Evolutionary conservation across 2,329 filamentous ascomycete species (phyloP).

Genomic region (Alternaria dauci): DNA sequence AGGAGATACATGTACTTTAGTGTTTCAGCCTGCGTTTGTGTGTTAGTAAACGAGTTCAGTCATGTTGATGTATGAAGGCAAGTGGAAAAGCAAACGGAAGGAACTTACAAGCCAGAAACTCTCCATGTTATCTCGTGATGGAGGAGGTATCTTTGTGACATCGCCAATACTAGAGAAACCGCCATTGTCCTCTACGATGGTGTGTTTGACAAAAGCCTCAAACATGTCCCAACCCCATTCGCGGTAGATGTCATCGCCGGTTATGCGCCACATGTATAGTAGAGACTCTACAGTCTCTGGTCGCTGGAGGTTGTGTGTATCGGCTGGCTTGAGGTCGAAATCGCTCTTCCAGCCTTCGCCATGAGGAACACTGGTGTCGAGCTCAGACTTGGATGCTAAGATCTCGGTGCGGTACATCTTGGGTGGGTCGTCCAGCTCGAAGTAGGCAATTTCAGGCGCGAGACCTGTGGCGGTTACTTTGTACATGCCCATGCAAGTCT

Average conservation of each 20-base stretch:
- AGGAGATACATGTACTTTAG: constrained; percentile 97
- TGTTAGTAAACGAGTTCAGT: neutral
- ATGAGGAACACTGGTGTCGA: constrained; percentile 35
- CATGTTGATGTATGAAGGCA: neutral
- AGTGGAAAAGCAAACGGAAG: neutral
- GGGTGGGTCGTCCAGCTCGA: constrained; percentile 76
- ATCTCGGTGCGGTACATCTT: constrained; percentile 61
- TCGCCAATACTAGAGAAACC: constrained; percentile 85
- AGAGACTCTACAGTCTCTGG: constrained; percentile 96
- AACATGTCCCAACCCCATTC: constrained; percentile 99
- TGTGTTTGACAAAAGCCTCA: constrained; percentile 86
- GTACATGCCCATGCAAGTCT: constrained; percentile 99
- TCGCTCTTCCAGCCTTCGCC: constrained; percentile 77
- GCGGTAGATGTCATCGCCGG: constrained; percentile 84
- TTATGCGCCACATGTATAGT: constrained; percentile 99
- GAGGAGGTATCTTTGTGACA: constrained; percentile 75
- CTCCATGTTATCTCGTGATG: constrained; percentile 90
- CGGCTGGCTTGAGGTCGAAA: constrained; percentile 79
- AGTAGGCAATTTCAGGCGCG: constrained; percentile 94
- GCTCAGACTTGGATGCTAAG: constrained; percentile 54
- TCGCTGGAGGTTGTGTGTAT: constrained; percentile 90
- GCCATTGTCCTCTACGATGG: constrained; percentile 76
- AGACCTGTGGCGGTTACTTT: constrained; percentile 87
- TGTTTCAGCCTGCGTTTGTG: constrained; percentile 76
- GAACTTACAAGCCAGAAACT: constrained; percentile 90